These are phyloP conservation scores for Miscanthus sacchariflorus DNA, from an alignment of 202 grass and related monocot genomes.

Conservation along the genomic window DNA sequence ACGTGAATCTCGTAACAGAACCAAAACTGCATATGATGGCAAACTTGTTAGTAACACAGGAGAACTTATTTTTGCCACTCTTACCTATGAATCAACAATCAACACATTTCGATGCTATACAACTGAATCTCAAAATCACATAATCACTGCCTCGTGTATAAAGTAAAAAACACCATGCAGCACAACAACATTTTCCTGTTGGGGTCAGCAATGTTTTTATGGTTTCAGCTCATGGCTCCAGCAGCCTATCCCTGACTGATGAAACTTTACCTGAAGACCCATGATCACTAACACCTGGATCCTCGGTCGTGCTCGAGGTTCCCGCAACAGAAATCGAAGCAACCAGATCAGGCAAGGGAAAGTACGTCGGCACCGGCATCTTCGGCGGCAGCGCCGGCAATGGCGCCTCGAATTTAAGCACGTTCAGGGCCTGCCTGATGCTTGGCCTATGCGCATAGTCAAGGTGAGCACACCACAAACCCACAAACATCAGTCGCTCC, in stretches of 20 bases:
- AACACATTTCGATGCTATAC: constrained; percentile 6
- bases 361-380: constrained; percentile 76
- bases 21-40: background rate
- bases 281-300: constrained; percentile 14
- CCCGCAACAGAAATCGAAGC: constrained; percentile 35
- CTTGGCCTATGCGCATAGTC: constrained; percentile 71
- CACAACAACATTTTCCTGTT: background rate
- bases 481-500: constrained; percentile 74
- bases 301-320: constrained; percentile 4
- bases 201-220: background rate
- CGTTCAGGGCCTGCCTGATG: constrained; percentile 70
- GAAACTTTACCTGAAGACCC: constrained; percentile 26
- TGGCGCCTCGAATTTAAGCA: constrained; percentile 70
- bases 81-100: background rate
- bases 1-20: background rate
- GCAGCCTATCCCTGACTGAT: constrained; percentile 29
- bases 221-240: constrained; percentile 33
- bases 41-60: background rate
- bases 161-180: background rate
- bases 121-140: background rate
- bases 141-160: background rate
- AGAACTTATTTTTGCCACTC: background rate
- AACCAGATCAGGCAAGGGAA: constrained; percentile 53
- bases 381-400: constrained; percentile 60
- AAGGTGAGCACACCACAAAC: constrained; percentile 80